Conservation (phyloP, 768 basidiomycete genomes). For the Psilocybe subaeruginosa region DNA sequence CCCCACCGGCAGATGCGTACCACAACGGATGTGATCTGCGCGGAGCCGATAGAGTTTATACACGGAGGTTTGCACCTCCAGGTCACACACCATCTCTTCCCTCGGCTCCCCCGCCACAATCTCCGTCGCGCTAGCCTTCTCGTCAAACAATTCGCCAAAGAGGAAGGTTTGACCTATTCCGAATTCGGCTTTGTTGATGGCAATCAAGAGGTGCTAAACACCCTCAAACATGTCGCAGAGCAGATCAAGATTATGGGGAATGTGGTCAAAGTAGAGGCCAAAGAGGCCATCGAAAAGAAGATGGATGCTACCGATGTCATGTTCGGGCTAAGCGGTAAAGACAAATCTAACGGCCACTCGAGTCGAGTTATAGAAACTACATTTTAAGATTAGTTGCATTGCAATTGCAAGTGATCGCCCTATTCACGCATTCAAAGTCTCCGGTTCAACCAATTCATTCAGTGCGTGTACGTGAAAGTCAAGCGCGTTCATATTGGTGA, state of each 20-base stretch:
- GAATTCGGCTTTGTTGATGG: constrained; percentile 92
- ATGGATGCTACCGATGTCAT: constrained; percentile 22
- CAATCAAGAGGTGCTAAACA: constrained; percentile 82
- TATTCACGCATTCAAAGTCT: not conserved
- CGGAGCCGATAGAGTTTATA: constrained; percentile 79
- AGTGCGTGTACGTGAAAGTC: constrained; percentile 2
- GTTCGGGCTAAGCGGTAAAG: constrained; percentile 8
- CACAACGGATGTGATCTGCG: constrained; percentile 95
- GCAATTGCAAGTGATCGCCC: no score
- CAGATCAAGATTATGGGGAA: constrained; percentile 82
- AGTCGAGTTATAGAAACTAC: constrained; percentile 8
- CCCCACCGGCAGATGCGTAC: constrained; percentile 93
- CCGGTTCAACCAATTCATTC: not conserved
- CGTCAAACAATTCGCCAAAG: constrained; percentile 86
- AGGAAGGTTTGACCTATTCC: constrained; percentile 84
- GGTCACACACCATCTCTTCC: constrained; percentile 97
- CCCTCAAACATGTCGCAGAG: constrained; percentile 82
- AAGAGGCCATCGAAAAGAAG: constrained; percentile 61
- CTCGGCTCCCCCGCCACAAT: constrained; percentile 93
- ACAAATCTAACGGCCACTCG: not conserved
- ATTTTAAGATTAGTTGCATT: not conserved
- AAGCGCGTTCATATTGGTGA: constrained; percentile 34
- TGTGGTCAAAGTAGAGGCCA: constrained; percentile 79
- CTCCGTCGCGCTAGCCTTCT: constrained; percentile 78
- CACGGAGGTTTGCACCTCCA: constrained; percentile 99